Percentiles rank a stretch among this genome's conserved stretches.
These are phyloP conservation scores for Thraustochytrium sp. DNA, from an alignment of 352 stramenopile genomes.

Conservation along the genomic window DNA sequence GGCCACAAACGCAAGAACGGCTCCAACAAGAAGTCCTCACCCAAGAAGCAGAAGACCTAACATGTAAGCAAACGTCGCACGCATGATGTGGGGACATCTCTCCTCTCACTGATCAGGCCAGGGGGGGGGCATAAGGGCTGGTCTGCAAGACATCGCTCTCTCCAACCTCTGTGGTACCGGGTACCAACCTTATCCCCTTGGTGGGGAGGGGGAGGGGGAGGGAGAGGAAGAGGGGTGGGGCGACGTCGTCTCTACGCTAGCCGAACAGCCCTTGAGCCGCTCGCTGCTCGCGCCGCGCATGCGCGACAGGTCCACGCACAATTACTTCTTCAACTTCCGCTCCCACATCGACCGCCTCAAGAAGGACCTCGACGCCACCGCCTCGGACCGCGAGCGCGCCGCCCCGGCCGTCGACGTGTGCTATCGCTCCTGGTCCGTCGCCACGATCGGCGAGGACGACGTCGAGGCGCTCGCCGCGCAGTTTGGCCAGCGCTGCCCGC, in stretches of 20 bases:
- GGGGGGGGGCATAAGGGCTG: too few species aligned
- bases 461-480: not conserved
- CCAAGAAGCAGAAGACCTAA: not conserved
- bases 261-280: slow-evolving; percentile 75
- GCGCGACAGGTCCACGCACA: slow-evolving; percentile 36
- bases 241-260: slow-evolving; percentile 86
- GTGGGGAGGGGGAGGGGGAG: too few species aligned
- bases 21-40: not conserved
- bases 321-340: slow-evolving; percentile 50
- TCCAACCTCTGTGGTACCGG: too few species aligned
- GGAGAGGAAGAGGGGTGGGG: too few species aligned
- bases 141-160: too few species aligned
- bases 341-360: slow-evolving; percentile 63
- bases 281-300: slow-evolving; percentile 60
- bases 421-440: slow-evolving; percentile 4
- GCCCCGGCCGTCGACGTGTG: not conserved
- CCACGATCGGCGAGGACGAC: slow-evolving; percentile 6
- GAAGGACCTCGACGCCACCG: not conserved
- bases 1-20: not conserved
- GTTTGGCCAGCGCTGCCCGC: slow-evolving; percentile 21
- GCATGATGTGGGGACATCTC: too few species aligned
- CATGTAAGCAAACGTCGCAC: too few species aligned
- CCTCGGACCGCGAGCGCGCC: not conserved
- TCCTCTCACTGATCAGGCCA: too few species aligned
- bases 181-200: too few species aligned